Conservation (phyloP, 805 yeast species). For the Metschnikowia cerradonensis region DNA sequence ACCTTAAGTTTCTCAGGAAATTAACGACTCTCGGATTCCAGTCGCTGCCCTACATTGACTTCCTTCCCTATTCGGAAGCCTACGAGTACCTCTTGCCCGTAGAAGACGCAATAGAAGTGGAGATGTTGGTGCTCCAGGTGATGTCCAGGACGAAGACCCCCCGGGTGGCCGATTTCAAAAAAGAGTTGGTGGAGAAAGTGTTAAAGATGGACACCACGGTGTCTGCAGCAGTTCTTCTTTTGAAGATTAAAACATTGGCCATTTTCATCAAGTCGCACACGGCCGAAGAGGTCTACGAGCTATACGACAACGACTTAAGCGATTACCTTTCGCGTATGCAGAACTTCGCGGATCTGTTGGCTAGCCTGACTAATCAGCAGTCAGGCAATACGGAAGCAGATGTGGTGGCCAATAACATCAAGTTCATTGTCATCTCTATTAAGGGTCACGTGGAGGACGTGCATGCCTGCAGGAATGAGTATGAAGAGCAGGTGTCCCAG, state of each 20-base stretch:
- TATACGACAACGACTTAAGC: constrained; percentile 7
- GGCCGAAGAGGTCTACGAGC: not conserved
- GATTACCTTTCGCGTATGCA: constrained; percentile 7
- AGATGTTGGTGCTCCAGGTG: constrained; percentile 21
- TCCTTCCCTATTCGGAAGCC: constrained; percentile 6
- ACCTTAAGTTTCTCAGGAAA: constrained; percentile 27
- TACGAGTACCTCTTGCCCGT: constrained; percentile 14
- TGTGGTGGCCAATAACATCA: constrained; percentile 28
- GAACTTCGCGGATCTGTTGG: constrained; percentile 15
- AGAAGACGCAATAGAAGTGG: constrained; percentile 21
- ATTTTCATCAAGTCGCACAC: constrained; percentile 9
- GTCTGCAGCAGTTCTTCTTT: constrained; percentile 9
- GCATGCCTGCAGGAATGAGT: not conserved
- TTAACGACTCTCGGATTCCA: constrained; percentile 19
- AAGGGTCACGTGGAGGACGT: constrained; percentile 6
- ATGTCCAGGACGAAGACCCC: not conserved
- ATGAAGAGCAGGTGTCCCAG: not conserved
- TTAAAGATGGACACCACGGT: constrained; percentile 6
- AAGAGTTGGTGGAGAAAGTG: constrained; percentile 5
- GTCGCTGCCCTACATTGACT: constrained; percentile 1
- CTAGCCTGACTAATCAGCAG: not conserved
- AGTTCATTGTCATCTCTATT: constrained; percentile 26
- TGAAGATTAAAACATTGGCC: constrained; percentile 14
- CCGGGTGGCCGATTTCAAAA: constrained; percentile 4
- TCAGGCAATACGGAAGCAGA: constrained; percentile 4